phyloP scores from a whole-genome alignment of 495 filamentous ascomycete genomes.

The Saxophila tyrrhenica region DNA sequence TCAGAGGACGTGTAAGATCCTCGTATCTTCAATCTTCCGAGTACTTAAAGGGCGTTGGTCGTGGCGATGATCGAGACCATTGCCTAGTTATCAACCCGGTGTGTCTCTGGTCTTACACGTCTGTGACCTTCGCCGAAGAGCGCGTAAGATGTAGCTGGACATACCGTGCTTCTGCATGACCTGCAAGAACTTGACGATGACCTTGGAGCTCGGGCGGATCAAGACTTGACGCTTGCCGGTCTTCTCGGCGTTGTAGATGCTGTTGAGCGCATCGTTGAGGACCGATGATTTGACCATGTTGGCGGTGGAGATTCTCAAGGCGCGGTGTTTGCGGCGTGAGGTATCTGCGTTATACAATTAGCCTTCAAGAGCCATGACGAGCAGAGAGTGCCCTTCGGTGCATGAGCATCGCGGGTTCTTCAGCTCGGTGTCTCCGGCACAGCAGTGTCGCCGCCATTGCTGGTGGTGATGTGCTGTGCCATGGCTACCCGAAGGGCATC shows the following conservation, averaged over 20 bases:
- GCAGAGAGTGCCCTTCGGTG: slow-evolving; percentile 81
- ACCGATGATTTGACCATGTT: slow-evolving; percentile 98
- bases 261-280: slow-evolving; percentile 97
- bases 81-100: slow-evolving; percentile 99
- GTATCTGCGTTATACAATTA: slow-evolving; percentile 44
- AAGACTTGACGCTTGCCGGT: slow-evolving; percentile 94
- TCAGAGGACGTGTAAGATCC: slow-evolving; percentile 95
- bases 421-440: slow-evolving; percentile 67
- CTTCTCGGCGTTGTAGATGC: slow-evolving; percentile 99
- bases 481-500: slow-evolving; percentile 21
- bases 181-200: slow-evolving; percentile 96
- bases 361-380: slow-evolving; percentile 69
- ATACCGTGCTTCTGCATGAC: slow-evolving; percentile 99
- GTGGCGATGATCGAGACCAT: slow-evolving; percentile 64
- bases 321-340: slow-evolving; percentile 28
- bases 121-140: neutral
- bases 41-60: slow-evolving; percentile 97
- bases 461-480: slow-evolving; percentile 14
- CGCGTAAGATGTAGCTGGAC: slow-evolving; percentile 31
- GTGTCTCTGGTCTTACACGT: neutral
- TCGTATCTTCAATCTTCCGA: slow-evolving; percentile 72
- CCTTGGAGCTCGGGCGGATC: slow-evolving; percentile 93
- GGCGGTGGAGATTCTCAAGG: slow-evolving; percentile 75
- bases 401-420: slow-evolving; percentile 55
- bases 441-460: slow-evolving; percentile 55